phyloP scores from a whole-genome alignment of 768 basidiomycete genomes.

The Trametes cubensis region DNA sequence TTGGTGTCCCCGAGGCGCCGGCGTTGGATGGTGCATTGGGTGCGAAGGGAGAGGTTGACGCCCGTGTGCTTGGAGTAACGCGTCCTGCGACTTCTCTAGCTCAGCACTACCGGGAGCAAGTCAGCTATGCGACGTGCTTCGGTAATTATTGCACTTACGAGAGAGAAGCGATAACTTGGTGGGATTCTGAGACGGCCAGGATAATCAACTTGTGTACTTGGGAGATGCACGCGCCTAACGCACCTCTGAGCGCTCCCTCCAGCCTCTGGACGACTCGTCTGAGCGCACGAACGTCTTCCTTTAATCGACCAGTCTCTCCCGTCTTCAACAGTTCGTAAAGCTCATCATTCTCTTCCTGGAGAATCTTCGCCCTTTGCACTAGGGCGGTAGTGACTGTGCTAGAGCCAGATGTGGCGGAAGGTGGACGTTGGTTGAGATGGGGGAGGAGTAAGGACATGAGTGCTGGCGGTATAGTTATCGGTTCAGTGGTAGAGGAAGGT shows the following conservation, averaged over 20 bases:
- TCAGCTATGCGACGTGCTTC: slow-evolving; percentile 1
- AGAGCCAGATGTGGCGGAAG: slow-evolving; percentile 30
- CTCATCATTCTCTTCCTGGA: slow-evolving; percentile 90
- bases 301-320: slow-evolving; percentile 78
- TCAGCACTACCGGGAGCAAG: slow-evolving; percentile 54
- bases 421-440: slow-evolving; percentile 54
- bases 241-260: slow-evolving; percentile 79
- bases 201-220: slow-evolving; percentile 7
- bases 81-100: slow-evolving; percentile 74
- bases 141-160: slow-evolving; percentile 55
- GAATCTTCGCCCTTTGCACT: slow-evolving; percentile 66
- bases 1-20: slow-evolving; percentile 49
- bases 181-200: slow-evolving; percentile 59
- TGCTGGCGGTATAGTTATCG: slow-evolving; percentile 70
- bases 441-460: slow-evolving; percentile 70
- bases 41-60: slow-evolving; percentile 39
- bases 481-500: slow-evolving; percentile 58
- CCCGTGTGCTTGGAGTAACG: slow-evolving; percentile 47
- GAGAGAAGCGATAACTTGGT: slow-evolving; percentile 66
- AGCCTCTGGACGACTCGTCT: slow-evolving; percentile 67
- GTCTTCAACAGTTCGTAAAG: slow-evolving; percentile 73
- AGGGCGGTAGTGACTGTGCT: slow-evolving; percentile 73
- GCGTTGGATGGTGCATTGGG: slow-evolving; percentile 33
- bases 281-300: slow-evolving; percentile 77
- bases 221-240: slow-evolving; percentile 22